Base-by-base conservation (phyloP, 306 rosid genomes). In the Dicorynia guianensis region DNA sequence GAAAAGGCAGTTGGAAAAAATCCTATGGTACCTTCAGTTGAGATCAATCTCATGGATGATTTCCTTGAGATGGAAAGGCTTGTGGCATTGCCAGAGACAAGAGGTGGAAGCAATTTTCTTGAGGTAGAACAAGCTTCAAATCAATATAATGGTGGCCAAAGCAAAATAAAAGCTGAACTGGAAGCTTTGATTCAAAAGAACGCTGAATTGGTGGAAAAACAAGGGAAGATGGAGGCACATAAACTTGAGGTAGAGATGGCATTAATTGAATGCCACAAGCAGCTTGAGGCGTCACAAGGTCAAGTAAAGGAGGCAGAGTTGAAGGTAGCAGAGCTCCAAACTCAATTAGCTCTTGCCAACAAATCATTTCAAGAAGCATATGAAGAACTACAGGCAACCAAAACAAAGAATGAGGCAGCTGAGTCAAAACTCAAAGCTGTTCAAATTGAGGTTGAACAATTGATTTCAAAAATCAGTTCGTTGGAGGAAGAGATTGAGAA, bases 31-130 rank as follows among this genome's bases (percentile, higher is more conserved):
- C 83, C 90, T 78, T 82, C 90, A 12, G 73, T 53, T 8, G 93
- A 86, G 70, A 89, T 92, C 85, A 76, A 83, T 80, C 90, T 90
- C 90, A 90, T 92, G 97, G 97, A 92, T 72, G 97, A 92, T 79
- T 92, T 92, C 79, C 92, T 90, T 62, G 97, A 92, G 84, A 92
- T 92, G 97, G 97, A 92, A 80, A 88, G 72, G 81, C 86, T 92
- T 61, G 96, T 83, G 67, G 89, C 96, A 35, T 79, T 85, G 74
- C 88, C 87, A 8, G 89, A 77, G 63, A 30, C 48, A 54, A 80
- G 69, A 82, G 79, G 74, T 61, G 71, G 74, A 69, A 87, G 82
- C 71, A 59, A 20, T 77, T 57, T 36, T 60, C 55, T 48, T 69
- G 80, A 76, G 69, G 73, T 14, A 67, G 84, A 76, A 84, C 63